Evolutionary conservation across 108 stramenopile species (phyloP).

Genomic region (Epipyxis sp.): DNA sequence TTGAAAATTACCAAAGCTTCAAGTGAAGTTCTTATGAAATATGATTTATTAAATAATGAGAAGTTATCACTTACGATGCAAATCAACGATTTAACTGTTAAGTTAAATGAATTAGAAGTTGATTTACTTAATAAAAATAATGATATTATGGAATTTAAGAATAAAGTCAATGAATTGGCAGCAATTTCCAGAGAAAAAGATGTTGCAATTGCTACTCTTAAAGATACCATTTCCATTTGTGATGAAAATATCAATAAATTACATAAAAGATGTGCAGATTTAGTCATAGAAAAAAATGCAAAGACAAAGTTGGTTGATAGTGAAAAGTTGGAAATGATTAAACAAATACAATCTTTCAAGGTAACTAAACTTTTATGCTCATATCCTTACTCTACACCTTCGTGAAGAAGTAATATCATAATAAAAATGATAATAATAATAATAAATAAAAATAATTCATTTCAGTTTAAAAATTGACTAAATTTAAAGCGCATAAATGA

Average conservation of each 20-base stretch:
- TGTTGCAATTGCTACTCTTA: background rate
- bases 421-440: too few species aligned
- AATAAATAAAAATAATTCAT: too few species aligned
- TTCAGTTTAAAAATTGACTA: too few species aligned
- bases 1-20: background rate
- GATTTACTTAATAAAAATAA: background rate
- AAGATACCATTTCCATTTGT: background rate
- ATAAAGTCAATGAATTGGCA: background rate
- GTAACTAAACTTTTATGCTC: too few species aligned
- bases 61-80: background rate
- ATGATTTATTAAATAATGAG: slow-evolving; percentile 2
- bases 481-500: too few species aligned
- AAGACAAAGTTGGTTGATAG: background rate
- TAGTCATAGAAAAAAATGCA: background rate
- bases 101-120: background rate
- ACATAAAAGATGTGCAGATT: background rate
- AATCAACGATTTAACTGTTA: background rate
- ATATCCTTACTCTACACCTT: too few species aligned
- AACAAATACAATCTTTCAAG: background rate
- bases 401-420: too few species aligned
- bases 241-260: slow-evolving; percentile 9
- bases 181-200: background rate
- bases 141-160: background rate
- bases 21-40: slow-evolving; percentile 20
- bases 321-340: background rate